Percentiles rank a stretch among this genome's conserved stretches.
These are phyloP conservation scores for Hypomyces rosellus DNA, from an alignment of 2,329 filamentous ascomycete species.

Conservation along the genomic window DNA sequence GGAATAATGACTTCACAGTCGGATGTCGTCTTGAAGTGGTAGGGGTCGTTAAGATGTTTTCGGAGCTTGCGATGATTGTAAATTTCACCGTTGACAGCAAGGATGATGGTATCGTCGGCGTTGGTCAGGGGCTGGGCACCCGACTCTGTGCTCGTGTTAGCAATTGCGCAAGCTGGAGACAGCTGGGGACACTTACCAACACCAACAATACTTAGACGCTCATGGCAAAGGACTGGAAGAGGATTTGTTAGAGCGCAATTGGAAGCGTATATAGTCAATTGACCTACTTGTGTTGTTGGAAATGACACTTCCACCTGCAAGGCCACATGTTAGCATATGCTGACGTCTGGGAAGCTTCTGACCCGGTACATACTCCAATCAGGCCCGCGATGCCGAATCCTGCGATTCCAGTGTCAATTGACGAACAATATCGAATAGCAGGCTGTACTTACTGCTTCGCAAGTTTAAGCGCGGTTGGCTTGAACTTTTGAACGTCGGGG, in stretches of 20 bases:
- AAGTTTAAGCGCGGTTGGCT: conserved; percentile 87
- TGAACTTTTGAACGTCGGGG: conserved; percentile 93
- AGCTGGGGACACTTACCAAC: conserved; percentile 58
- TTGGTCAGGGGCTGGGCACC: conserved; percentile 94
- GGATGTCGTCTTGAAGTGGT: conserved; percentile 97
- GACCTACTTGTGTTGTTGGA: conserved; percentile 83
- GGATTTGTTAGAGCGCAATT: conserved; percentile 20
- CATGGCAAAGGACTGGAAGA: conserved; percentile 78
- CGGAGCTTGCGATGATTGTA: conserved; percentile 98
- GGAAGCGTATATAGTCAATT: conserved; percentile 13
- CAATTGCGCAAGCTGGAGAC: conserved; percentile 6
- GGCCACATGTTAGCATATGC: conserved; percentile 1
- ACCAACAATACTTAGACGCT: conserved; percentile 95
- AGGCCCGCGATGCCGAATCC: conserved; percentile 90
- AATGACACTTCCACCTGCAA: conserved; percentile 75
- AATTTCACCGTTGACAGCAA: conserved; percentile 98
- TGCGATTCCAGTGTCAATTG: conserved; percentile 30
- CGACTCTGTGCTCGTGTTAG: conserved; percentile 56
- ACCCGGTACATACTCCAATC: conserved; percentile 79
- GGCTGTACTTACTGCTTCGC: conserved; percentile 72
- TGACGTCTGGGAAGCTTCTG: background rate
- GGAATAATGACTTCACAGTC: conserved; percentile 99
- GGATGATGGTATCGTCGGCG: conserved; percentile 77
- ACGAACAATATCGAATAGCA: background rate
- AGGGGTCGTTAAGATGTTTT: conserved; percentile 74